phyloP scores from a whole-genome alignment of 768 basidiomycete species.

The Coprinellus aureogranulatus region DNA sequence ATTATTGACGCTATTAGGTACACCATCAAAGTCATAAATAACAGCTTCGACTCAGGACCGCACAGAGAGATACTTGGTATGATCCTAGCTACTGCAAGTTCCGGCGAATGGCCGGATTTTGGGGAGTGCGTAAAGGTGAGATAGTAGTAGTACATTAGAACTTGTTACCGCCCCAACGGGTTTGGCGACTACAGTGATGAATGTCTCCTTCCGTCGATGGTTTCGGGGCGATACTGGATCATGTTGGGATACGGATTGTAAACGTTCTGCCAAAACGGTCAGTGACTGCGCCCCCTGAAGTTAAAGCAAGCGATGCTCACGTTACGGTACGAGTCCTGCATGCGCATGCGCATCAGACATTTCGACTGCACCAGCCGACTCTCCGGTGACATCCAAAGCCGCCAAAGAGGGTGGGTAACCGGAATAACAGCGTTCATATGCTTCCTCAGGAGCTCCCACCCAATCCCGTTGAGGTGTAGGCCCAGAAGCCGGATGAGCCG shows the following conservation, averaged over 20 bases:
- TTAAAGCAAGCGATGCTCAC: slow-evolving; percentile 28
- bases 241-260: slow-evolving; percentile 53
- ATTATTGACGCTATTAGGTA: no score
- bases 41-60: no score
- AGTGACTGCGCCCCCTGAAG: not conserved
- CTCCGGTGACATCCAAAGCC: slow-evolving; percentile 44
- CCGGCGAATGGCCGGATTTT: no score
- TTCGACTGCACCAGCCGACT: slow-evolving; percentile 47
- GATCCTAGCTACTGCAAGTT: no score
- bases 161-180: not conserved
- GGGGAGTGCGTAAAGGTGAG: no score
- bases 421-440: slow-evolving; percentile 48
- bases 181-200: not conserved
- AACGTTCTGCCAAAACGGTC: slow-evolving; percentile 43
- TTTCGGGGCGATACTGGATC: slow-evolving; percentile 44
- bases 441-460: slow-evolving; percentile 48
- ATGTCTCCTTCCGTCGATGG: slow-evolving; percentile 9
- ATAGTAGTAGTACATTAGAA: no score
- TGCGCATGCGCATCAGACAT: slow-evolving; percentile 58
- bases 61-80: no score
- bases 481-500: slow-evolving; percentile 53
- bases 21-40: no score
- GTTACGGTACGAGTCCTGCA: slow-evolving; percentile 55
- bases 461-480: slow-evolving; percentile 49
- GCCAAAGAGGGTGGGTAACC: slow-evolving; percentile 40